Percentiles rank a stretch among this genome's conserved stretches.
phyloP scores from a whole-genome alignment of 1,284 basidiomycete species.

The Ustilago crameri region DNA sequence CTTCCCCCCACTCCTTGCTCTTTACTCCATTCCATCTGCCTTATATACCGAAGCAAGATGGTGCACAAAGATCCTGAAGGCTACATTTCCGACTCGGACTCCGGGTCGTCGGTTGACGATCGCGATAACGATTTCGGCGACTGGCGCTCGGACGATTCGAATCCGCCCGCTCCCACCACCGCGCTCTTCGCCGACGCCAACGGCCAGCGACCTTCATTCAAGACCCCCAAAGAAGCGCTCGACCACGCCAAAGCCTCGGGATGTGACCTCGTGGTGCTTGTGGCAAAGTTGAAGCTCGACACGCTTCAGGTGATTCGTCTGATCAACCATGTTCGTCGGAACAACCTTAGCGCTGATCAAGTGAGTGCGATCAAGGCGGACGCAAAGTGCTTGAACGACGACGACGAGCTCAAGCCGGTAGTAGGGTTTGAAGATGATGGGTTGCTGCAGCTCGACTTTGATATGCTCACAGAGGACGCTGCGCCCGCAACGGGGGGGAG shows the following conservation, averaged over 20 bases:
- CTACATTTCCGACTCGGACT: conserved; percentile 23
- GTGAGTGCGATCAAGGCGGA: conserved; percentile 26
- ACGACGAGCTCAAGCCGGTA: conserved; percentile 63
- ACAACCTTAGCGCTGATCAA: conserved; percentile 19
- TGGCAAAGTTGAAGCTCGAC: conserved; percentile 47
- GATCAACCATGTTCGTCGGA: conserved; percentile 61
- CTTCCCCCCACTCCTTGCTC: background rate
- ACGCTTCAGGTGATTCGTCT: conserved; percentile 63
- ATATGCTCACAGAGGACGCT: conserved; percentile 11
- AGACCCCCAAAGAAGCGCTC: conserved; percentile 50
- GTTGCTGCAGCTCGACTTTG: conserved; percentile 62
- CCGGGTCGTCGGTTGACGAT: conserved; percentile 34
- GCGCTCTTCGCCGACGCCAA: conserved; percentile 25
- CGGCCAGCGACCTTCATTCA: conserved; percentile 31
- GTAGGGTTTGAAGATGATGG: conserved; percentile 63
- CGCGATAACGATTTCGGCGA: conserved; percentile 53
- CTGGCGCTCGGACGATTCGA: conserved; percentile 28
- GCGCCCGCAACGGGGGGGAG: no score
- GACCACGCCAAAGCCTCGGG: conserved; percentile 47
- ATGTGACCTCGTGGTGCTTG: conserved; percentile 57
- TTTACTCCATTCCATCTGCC: background rate
- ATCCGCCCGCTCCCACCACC: conserved; percentile 21
- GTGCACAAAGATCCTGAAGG: conserved; percentile 41
- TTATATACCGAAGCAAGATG: conserved; percentile 17
- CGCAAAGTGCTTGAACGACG: conserved; percentile 48